These are phyloP conservation scores for Phanerodontia chrysosporium DNA, from an alignment of 768 basidiomycete species.

Conservation along the genomic window DNA sequence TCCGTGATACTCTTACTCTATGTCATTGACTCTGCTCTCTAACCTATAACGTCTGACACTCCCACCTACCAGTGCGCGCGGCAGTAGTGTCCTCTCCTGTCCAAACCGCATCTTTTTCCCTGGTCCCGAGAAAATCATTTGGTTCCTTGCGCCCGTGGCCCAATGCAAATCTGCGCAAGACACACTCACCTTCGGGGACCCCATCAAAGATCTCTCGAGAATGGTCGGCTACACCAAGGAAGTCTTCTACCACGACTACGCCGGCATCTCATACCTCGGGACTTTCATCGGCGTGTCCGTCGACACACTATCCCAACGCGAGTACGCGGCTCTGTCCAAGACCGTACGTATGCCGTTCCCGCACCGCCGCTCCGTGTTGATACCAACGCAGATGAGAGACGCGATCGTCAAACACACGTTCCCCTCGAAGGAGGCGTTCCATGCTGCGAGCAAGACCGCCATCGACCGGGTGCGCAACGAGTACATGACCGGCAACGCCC, in stretches of 20 bases:
- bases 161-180: not conserved
- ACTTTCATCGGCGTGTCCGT: not conserved
- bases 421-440: not conserved
- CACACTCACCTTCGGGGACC: not conserved
- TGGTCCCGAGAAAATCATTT: not conserved
- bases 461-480: not conserved
- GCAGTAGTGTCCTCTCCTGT: not conserved
- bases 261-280: not conserved
- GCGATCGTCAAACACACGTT: not conserved
- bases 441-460: not conserved
- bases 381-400: not conserved
- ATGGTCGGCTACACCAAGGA: not conserved
- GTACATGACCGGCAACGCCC: not conserved
- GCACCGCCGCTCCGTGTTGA: not conserved
- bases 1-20: no score
- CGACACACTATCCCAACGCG: not conserved
- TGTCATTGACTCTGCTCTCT: no score
- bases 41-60: no score
- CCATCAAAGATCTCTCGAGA: not conserved
- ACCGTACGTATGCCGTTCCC: not conserved
- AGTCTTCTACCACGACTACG: not conserved
- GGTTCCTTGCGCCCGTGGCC: not conserved
- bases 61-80: no score
- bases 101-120: not conserved
- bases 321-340: not conserved